Evolutionary conservation across 371 early-diverging fungal species (phyloP).

Genomic region (Batrachochytrium dendrobatidis): DNA sequence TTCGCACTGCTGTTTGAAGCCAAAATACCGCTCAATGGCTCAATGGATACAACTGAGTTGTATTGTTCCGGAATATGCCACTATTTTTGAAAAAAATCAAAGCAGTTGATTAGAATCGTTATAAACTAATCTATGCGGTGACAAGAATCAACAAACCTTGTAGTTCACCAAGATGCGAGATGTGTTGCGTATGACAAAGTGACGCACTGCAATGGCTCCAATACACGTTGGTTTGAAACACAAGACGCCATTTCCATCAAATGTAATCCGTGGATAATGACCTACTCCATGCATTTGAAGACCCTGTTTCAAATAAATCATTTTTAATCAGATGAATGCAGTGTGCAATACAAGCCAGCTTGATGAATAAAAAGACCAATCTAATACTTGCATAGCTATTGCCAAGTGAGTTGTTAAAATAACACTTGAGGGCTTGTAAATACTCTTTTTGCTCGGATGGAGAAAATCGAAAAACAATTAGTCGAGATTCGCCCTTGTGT

Average conservation of each 20-base stretch:
- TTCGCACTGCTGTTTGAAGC: slow-evolving; percentile 21
- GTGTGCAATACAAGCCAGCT: neutral
- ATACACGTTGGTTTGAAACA: slow-evolving; percentile 39
- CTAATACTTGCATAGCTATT: slow-evolving; percentile 24
- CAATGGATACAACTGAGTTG: slow-evolving; percentile 24
- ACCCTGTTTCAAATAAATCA: slow-evolving; percentile 14
- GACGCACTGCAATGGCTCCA: slow-evolving; percentile 22
- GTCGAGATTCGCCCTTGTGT: slow-evolving; percentile 31
- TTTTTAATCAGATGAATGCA: neutral
- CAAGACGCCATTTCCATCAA: slow-evolving; percentile 26
- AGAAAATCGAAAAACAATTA: slow-evolving; percentile 39
- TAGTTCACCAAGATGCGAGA: slow-evolving; percentile 29
- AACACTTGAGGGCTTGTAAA: slow-evolving; percentile 31
- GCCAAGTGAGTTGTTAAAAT: slow-evolving; percentile 30
- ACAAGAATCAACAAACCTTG: slow-evolving; percentile 16
- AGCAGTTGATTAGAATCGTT: neutral
- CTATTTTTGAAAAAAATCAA: slow-evolving; percentile 7
- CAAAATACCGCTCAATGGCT: slow-evolving; percentile 23
- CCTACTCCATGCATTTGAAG: slow-evolving; percentile 34
- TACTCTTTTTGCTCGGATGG: slow-evolving; percentile 32
- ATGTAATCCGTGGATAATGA: slow-evolving; percentile 26
- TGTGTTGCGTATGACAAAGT: slow-evolving; percentile 24
- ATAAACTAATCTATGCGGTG: neutral
- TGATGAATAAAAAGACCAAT: neutral
- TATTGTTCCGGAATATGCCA: slow-evolving; percentile 39